Percentiles rank a stretch among this genome's conserved stretches.
Evolutionary conservation across 768 basidiomycete genomes (phyloP).

Genomic region (Suillus spraguei): DNA sequence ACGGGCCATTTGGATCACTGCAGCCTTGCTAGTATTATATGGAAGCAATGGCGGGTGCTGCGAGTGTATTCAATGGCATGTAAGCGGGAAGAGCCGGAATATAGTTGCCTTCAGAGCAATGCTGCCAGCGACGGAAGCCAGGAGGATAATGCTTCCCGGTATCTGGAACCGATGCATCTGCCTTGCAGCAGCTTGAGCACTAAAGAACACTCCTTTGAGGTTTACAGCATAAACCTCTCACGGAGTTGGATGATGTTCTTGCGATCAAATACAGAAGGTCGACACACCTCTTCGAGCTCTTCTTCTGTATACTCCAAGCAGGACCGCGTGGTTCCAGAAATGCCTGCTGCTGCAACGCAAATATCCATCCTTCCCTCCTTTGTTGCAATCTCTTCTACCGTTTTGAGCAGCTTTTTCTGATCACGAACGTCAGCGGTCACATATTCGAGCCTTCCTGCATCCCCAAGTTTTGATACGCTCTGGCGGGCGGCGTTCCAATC

Average conservation of each 20-base stretch:
- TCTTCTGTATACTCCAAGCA: slow-evolving; percentile 26
- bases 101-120: slow-evolving; percentile 37
- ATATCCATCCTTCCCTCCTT: slow-evolving; percentile 31
- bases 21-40: slow-evolving; percentile 71
- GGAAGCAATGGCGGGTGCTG: slow-evolving; percentile 68
- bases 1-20: slow-evolving; percentile 71
- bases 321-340: slow-evolving; percentile 34
- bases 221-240: slow-evolving; percentile 60
- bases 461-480: slow-evolving; percentile 45
- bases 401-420: slow-evolving; percentile 18
- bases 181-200: slow-evolving; percentile 53
- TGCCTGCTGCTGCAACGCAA: slow-evolving; percentile 30
- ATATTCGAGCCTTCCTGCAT: slow-evolving; percentile 25
- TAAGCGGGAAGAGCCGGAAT: not conserved
- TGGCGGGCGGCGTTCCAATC: slow-evolving; percentile 53
- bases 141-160: slow-evolving; percentile 52
- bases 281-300: slow-evolving; percentile 30
- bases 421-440: slow-evolving; percentile 27
- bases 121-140: slow-evolving; percentile 53
- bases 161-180: slow-evolving; percentile 48
- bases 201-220: slow-evolving; percentile 53
- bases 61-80: not conserved
- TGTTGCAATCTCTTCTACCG: slow-evolving; percentile 24
- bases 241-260: not conserved
- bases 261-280: not conserved